phyloP scores from a whole-genome alignment of 805 yeast species.

The Yamadazyma ubonensis region DNA sequence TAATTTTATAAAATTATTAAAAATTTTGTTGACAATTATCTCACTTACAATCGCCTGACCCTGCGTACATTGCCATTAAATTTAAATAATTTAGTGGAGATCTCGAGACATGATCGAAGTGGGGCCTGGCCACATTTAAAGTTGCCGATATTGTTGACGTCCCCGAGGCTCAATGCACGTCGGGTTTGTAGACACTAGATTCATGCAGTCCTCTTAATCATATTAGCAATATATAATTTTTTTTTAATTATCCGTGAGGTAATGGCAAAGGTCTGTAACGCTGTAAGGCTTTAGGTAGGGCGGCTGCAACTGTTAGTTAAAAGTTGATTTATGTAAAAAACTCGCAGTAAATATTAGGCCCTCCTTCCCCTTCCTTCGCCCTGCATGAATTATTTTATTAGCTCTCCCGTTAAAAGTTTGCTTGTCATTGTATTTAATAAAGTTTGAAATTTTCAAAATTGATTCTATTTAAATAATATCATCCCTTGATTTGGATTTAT shows the following conservation, averaged over 20 bases:
- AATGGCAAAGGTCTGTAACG: conserved; percentile 1
- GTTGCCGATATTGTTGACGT: conserved; percentile 1
- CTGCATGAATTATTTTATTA: not conserved
- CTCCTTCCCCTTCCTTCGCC: not conserved
- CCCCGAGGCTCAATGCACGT: conserved; percentile 2
- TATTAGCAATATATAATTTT: too few relatives aligned
- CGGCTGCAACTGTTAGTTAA: too few relatives aligned
- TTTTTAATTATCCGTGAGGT: not conserved
- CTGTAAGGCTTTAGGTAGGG: not conserved
- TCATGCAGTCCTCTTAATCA: too few relatives aligned
- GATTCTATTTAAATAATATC: conserved; percentile 3
- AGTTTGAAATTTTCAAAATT: conserved; percentile 2
- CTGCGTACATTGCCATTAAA: not conserved
- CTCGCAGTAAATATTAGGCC: too few relatives aligned
- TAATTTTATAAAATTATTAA: too few relatives aligned
- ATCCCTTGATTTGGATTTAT: conserved; percentile 2
- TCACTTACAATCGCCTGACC: not conserved
- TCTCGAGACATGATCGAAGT: not conserved
- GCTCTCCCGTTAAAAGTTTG: conserved; percentile 1
- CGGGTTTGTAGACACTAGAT: not conserved
- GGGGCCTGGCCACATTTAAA: conserved; percentile 1
- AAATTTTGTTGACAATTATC: too few relatives aligned
- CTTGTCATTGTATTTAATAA: conserved; percentile 1
- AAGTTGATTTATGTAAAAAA: too few relatives aligned
- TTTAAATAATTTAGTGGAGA: not conserved